Conservation (phyloP, 768 basidiomycete species). For the Trametes cubensis region DNA sequence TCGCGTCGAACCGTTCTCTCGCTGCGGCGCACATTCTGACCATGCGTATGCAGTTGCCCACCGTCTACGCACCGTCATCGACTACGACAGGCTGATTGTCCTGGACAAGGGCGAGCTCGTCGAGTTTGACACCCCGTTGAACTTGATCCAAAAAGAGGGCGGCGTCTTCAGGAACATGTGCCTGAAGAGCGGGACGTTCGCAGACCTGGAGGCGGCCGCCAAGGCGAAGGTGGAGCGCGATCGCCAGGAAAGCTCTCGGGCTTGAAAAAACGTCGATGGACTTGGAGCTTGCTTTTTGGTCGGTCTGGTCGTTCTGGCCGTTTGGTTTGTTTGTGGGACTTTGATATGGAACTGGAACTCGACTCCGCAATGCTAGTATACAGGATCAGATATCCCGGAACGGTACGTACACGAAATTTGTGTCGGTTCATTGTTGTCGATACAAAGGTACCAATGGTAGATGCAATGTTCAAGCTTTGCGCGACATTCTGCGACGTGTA, state of each 20-base stretch:
- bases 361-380: too few species aligned
- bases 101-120: slow-evolving; percentile 65
- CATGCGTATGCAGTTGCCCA: slow-evolving; percentile 57
- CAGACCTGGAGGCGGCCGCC: slow-evolving; percentile 61
- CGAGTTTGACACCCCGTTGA: slow-evolving; percentile 56
- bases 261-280: background rate
- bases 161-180: slow-evolving; percentile 58
- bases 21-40: slow-evolving; percentile 13
- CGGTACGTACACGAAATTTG: too few species aligned
- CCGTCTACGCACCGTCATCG: slow-evolving; percentile 75
- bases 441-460: too few species aligned
- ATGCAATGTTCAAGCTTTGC: too few species aligned
- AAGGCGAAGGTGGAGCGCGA: slow-evolving; percentile 42
- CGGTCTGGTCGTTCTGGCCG: too few species aligned
- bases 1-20: background rate
- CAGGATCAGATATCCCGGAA: too few species aligned
- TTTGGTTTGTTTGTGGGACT: too few species aligned
- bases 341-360: too few species aligned
- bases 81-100: slow-evolving; percentile 79
- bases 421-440: too few species aligned
- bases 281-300: too few species aligned
- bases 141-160: slow-evolving; percentile 48
- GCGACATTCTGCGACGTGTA: too few species aligned
- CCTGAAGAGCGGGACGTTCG: slow-evolving; percentile 63
- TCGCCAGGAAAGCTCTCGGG: background rate